These are phyloP conservation scores for Achaetomiella virescens DNA, from an alignment of 495 filamentous ascomycete genomes.

Conservation along the genomic window DNA sequence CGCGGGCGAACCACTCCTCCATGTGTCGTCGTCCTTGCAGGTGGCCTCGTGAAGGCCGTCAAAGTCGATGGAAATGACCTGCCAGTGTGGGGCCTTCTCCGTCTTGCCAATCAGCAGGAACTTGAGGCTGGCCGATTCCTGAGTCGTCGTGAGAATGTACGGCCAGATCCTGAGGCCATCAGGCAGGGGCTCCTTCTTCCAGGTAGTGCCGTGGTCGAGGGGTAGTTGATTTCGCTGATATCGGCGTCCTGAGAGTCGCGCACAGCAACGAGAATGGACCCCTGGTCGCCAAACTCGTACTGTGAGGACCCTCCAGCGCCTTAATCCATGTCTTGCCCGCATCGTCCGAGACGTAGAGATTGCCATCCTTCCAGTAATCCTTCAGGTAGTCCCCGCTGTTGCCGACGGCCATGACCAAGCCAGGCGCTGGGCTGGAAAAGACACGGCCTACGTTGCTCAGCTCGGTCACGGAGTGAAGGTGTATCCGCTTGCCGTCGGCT, in stretches of 20 bases:
- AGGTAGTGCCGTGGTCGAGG: conserved; percentile 81
- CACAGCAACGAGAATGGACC: conserved; percentile 78
- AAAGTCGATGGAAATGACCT: conserved; percentile 75
- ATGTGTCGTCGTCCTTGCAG: conserved; percentile 77
- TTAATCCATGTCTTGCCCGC: conserved; percentile 77
- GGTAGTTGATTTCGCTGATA: conserved; percentile 58
- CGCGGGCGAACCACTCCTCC: conserved; percentile 78
- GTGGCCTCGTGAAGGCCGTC: conserved; percentile 70
- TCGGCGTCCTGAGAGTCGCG: conserved; percentile 60
- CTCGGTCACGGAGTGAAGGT: conserved; percentile 87
- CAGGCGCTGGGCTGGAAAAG: conserved; percentile 89
- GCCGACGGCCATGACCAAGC: conserved; percentile 85
- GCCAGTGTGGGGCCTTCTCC: conserved; percentile 38
- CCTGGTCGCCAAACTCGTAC: conserved; percentile 91
- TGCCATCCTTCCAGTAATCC: conserved; percentile 55
- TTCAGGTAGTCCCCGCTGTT: conserved; percentile 73
- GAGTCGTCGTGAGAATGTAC: conserved; percentile 70
- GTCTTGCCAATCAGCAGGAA: conserved; percentile 66
- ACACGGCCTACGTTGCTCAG: conserved; percentile 73
- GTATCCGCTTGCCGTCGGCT: conserved; percentile 57
- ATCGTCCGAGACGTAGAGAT: conserved; percentile 85
- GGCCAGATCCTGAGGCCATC: conserved; percentile 58
- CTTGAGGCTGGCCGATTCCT: conserved; percentile 84
- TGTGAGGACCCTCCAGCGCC: conserved; percentile 74
- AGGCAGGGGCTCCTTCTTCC: conserved; percentile 59